phyloP scores from a whole-genome alignment of 2,329 filamentous ascomycete species.

The Lachnellula hyalina region DNA sequence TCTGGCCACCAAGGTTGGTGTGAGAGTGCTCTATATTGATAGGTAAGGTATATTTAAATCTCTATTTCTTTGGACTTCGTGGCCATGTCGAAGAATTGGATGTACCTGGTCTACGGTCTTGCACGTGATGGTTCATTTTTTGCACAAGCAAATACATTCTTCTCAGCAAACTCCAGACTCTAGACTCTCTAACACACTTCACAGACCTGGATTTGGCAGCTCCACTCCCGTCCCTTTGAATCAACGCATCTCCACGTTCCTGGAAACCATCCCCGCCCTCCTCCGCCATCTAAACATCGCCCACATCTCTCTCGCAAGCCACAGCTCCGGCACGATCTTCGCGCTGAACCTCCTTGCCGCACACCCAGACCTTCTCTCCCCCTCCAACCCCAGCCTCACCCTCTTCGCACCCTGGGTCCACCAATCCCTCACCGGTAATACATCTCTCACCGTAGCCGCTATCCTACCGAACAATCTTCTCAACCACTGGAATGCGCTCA shows the following conservation, averaged over 20 bases:
- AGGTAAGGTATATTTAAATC: conserved; percentile 33
- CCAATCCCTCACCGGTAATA: conserved; percentile 20
- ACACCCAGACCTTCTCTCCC: conserved; percentile 30
- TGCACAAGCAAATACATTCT: neutral
- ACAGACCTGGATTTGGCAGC: conserved; percentile 40
- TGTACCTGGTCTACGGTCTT: neutral
- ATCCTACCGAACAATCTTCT: conserved; percentile 26
- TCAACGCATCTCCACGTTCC: conserved; percentile 34
- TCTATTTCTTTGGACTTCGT: neutral
- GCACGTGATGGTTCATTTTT: neutral
- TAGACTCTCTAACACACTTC: neutral
- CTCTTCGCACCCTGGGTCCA: conserved; percentile 37
- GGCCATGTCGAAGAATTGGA: neutral
- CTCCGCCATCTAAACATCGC: conserved; percentile 33
- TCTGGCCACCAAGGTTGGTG: conserved; percentile 28
- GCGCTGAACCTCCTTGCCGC: conserved; percentile 37
- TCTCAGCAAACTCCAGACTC: neutral
- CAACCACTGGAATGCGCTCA: conserved; percentile 29
- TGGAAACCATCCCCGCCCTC: conserved; percentile 37
- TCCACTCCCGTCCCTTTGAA: conserved; percentile 35
- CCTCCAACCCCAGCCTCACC: conserved; percentile 28
- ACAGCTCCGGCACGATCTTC: conserved; percentile 40
- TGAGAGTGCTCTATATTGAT: conserved; percentile 36
- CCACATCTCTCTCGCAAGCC: conserved; percentile 36
- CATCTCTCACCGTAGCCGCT: conserved; percentile 11